These are phyloP conservation scores for Ramalina intermedia DNA, from an alignment of 495 filamentous ascomycete species.

Conservation along the genomic window DNA sequence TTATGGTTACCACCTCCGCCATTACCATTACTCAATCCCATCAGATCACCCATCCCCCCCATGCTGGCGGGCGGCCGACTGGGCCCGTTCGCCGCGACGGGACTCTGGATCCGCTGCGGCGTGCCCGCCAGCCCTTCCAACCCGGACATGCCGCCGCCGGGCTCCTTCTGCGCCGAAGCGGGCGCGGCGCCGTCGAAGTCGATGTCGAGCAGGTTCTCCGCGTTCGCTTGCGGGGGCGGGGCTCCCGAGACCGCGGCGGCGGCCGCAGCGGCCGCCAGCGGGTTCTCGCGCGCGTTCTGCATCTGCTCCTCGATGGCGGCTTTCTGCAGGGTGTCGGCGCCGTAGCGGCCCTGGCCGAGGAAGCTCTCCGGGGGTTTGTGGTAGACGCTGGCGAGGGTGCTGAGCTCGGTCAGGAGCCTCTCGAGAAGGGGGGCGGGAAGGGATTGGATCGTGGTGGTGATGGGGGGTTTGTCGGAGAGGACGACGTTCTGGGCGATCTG, in stretches of 20 bases:
- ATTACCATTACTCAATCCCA: conserved; percentile 58
- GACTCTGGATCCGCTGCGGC: conserved; percentile 63
- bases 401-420: conserved; percentile 73
- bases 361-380: conserved; percentile 96
- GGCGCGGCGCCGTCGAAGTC: conserved; percentile 94
- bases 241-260: conserved; percentile 41
- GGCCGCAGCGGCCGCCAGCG: conserved; percentile 68
- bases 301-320: conserved; percentile 91
- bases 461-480: conserved; percentile 85
- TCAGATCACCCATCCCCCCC: conserved; percentile 68
- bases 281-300: conserved; percentile 84
- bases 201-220: conserved; percentile 92
- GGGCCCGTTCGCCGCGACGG: conserved; percentile 29
- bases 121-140: conserved; percentile 65
- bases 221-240: conserved; percentile 51
- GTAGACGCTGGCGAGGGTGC: conserved; percentile 97
- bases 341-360: conserved; percentile 85
- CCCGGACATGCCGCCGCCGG: conserved; percentile 45
- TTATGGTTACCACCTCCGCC: neutral
- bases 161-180: conserved; percentile 64
- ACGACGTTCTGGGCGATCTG: conserved; percentile 79
- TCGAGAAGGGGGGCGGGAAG: conserved; percentile 74
- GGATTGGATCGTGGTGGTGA: conserved; percentile 81
- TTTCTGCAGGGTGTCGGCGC: conserved; percentile 85
- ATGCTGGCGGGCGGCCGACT: conserved; percentile 30